phyloP scores from a whole-genome alignment of 108 stramenopile genomes.

The Nannochloropsis gaditana region DNA sequence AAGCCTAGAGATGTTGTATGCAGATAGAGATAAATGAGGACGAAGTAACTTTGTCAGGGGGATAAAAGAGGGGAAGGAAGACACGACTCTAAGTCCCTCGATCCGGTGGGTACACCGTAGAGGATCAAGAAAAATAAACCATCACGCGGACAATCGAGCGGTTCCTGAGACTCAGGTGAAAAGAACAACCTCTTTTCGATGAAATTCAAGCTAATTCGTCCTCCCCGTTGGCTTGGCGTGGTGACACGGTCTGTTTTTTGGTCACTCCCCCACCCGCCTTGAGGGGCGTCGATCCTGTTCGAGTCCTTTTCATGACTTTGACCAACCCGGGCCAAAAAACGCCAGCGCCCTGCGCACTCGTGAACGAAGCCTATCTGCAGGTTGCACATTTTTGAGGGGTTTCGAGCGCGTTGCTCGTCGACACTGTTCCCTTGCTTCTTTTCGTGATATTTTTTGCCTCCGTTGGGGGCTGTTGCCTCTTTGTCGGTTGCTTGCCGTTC shows the following conservation, averaged over 20 bases:
- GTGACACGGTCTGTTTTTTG: background rate
- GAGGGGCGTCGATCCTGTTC: background rate
- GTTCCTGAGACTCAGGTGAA: too few species aligned
- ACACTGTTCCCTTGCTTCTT: too few species aligned
- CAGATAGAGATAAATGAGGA: background rate
- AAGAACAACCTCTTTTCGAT: too few species aligned
- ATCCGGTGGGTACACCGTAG: background rate
- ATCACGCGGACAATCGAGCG: too few species aligned
- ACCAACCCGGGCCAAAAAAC: background rate
- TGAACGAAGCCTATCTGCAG: background rate
- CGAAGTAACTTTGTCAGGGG: background rate
- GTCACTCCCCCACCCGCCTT: background rate
- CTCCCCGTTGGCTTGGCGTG: background rate
- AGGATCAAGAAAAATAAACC: background rate
- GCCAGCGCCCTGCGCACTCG: background rate
- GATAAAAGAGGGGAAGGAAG: background rate
- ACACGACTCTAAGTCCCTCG: background rate
- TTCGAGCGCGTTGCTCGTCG: too few species aligned
- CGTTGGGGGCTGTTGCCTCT: too few species aligned
- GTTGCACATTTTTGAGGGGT: background rate
- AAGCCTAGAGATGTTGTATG: background rate
- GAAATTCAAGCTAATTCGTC: too few species aligned
- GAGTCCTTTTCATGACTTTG: background rate
- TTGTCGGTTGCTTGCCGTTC: too few species aligned
- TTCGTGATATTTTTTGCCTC: too few species aligned